phyloP scores from a whole-genome alignment of 805 yeast species.

The Debaryomyces tyrocola region DNA sequence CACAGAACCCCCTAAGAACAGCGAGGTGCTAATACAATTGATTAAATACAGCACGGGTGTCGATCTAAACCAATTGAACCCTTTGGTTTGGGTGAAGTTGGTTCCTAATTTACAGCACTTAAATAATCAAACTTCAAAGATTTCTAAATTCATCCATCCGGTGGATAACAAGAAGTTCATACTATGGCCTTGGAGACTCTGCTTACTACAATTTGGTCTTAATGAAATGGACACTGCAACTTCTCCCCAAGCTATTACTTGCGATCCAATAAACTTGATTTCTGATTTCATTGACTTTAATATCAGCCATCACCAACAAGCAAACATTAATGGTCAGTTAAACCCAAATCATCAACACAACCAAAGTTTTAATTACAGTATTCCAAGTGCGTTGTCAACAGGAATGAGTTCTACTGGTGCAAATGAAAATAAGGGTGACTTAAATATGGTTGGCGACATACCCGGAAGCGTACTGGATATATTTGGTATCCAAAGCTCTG shows the following conservation, averaged over 20 bases:
- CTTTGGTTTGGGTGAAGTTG: constrained; percentile 60
- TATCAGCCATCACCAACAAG: constrained; percentile 16
- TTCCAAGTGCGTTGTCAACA: constrained; percentile 20
- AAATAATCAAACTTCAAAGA: constrained; percentile 64
- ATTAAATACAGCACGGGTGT: constrained; percentile 36
- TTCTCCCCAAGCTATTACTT: background rate
- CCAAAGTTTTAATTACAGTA: constrained; percentile 10
- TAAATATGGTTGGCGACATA: background rate
- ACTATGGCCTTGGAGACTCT: constrained; percentile 71
- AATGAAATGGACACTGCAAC: constrained; percentile 21
- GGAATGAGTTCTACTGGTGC: constrained; percentile 18
- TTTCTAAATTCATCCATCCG: constrained; percentile 55
- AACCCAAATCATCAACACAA: constrained; percentile 2
- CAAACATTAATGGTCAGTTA: background rate
- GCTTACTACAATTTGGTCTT: constrained; percentile 55
- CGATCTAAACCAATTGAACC: constrained; percentile 18
- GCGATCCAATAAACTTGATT: constrained; percentile 34
- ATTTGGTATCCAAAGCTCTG: constrained; percentile 12
- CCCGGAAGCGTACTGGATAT: constrained; percentile 9
- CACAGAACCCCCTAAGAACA: constrained; percentile 17
- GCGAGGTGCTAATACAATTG: constrained; percentile 28
- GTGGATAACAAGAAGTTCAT: constrained; percentile 56
- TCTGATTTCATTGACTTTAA: constrained; percentile 36
- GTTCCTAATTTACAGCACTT: constrained; percentile 68
- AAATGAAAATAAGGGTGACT: constrained; percentile 3